Evolutionary conservation across 352 stramenopile genomes (phyloP), one percentile per base, ranked within the genome.

Genomic region (Phytophthora foliorum): DNA sequence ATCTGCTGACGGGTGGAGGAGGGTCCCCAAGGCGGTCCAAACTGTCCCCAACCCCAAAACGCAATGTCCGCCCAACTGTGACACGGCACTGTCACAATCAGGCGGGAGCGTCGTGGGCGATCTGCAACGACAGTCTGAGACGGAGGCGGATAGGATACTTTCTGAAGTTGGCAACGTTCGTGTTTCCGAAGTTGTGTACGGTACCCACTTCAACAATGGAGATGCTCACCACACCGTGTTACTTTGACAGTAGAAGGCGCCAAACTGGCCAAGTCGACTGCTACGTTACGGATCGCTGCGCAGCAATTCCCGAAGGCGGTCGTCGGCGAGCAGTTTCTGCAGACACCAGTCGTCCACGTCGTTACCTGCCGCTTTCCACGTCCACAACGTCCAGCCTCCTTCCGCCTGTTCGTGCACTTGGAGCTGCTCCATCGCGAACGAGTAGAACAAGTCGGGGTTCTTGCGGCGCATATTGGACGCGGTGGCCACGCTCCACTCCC

Each of bases 351-450:
- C 75, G 10, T 86, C 78, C 58, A 85, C 58, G 36, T 74, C 22
- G 58, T 74, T 32, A 19, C 68, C 81, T 44, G 79, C 71, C 22
- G 78, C 69, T 45, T 84, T 80, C 84, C 82, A 91, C 57, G 72
- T 84, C 81, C 82, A 92, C 53, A 89, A 81, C n/a, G 86, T 73
- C 70, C 74, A 94, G 44, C 86, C 82, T 29, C 74, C 86, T 50
- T 81, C 75, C 4, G 74, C 84, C 16, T 67, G 52, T 39, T 82
- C 72, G 50, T 91, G 56, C 31, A 84, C 74, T 17, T 90, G 68
- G 61, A 92, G 67, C 54, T 92, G 84, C 25, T 80, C 74, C 31
- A 36, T 54, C 1, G 57, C 77, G 57, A 83, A 91, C 38, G 70
- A 60, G 64, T 87, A 81, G 67, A 88, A 85, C 27, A 68, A 21